A percentile compares a stretch with the other conserved stretches of the same genome.
Evolutionary conservation across 805 yeast species (phyloP).

Genomic region (Kluyveromyces siamensis): DNA sequence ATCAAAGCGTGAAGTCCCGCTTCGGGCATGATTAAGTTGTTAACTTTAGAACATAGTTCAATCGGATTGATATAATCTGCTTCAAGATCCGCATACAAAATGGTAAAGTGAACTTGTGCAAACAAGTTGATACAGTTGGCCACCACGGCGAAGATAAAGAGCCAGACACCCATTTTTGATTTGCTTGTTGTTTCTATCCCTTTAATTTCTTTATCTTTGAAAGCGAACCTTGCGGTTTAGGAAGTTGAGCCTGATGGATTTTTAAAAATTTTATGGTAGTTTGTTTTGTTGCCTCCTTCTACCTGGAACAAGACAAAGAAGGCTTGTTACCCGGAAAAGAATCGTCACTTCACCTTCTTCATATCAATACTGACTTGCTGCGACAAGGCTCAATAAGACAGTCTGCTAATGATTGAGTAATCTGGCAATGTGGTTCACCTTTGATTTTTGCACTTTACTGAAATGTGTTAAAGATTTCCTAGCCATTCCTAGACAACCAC

Average conservation of each 20-base stretch:
- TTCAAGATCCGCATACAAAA: constrained; percentile 90
- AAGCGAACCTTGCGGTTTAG: not conserved
- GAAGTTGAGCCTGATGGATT: not conserved
- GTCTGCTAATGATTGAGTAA: no score
- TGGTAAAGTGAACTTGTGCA: constrained; percentile 89
- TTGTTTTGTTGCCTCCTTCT: no score
- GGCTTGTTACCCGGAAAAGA: no score
- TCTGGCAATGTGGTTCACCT: no score
- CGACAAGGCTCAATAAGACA: no score
- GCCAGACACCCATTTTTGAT: constrained; percentile 13
- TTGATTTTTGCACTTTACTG: no score
- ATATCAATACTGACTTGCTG: no score
- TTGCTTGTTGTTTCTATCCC: not conserved
- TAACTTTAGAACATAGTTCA: constrained; percentile 88
- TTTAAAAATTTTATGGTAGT: no score
- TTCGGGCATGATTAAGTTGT: constrained; percentile 84
- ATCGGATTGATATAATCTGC: constrained; percentile 96
- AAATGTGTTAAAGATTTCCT: no score
- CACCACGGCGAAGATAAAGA: constrained; percentile 42
- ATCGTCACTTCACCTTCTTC: no score
- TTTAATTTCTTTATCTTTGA: not conserved
- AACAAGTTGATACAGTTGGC: constrained; percentile 83
- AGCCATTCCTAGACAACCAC: no score
- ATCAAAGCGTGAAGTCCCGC: constrained; percentile 72
- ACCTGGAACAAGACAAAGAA: no score